These are phyloP conservation scores for Zygosaccharomyces pseudobailii DNA, from an alignment of 1,139 yeast species.

Conservation along the genomic window DNA sequence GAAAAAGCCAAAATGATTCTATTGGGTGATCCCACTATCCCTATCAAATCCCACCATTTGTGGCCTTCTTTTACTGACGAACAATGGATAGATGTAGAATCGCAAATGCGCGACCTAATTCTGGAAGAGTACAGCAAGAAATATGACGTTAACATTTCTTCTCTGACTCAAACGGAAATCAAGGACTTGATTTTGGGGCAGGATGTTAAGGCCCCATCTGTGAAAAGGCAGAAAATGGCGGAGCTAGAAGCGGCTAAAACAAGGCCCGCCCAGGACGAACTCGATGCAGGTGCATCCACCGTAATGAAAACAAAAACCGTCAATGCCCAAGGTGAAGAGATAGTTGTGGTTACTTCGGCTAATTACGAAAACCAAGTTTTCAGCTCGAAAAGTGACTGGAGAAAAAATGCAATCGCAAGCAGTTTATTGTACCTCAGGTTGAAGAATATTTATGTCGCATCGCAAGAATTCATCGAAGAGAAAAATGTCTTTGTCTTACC, in stretches of 20 bases:
- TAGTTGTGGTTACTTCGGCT: constrained; percentile 88
- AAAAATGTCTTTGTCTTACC: constrained; percentile 73
- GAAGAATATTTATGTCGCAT: constrained; percentile 69
- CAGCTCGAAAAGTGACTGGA: constrained; percentile 87
- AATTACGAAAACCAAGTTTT: constrained; percentile 83
- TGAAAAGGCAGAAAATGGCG: constrained; percentile 72
- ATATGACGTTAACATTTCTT: constrained; percentile 77
- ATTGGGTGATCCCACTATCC: constrained; percentile 66
- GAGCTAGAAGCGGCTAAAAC: constrained; percentile 61
- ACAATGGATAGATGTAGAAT: constrained; percentile 89
- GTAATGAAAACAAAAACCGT: constrained; percentile 82
- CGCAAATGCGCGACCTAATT: constrained; percentile 82
- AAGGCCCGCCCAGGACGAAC: constrained; percentile 31
- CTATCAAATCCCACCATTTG: constrained; percentile 72
- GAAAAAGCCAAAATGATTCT: constrained; percentile 74
- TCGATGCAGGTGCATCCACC: constrained; percentile 40
- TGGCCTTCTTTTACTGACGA: constrained; percentile 91
- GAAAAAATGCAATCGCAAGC: constrained; percentile 78
- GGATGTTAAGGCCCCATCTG: constrained; percentile 86
- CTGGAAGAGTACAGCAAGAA: constrained; percentile 80
- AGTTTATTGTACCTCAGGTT: constrained; percentile 68
- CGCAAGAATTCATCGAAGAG: constrained; percentile 52
- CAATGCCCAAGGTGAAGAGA: constrained; percentile 94
- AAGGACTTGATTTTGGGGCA: constrained; percentile 93
- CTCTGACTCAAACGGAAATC: constrained; percentile 89